These are phyloP conservation scores for Vicia villosa DNA, from an alignment of 306 rosid species.

Conservation along the genomic window DNA sequence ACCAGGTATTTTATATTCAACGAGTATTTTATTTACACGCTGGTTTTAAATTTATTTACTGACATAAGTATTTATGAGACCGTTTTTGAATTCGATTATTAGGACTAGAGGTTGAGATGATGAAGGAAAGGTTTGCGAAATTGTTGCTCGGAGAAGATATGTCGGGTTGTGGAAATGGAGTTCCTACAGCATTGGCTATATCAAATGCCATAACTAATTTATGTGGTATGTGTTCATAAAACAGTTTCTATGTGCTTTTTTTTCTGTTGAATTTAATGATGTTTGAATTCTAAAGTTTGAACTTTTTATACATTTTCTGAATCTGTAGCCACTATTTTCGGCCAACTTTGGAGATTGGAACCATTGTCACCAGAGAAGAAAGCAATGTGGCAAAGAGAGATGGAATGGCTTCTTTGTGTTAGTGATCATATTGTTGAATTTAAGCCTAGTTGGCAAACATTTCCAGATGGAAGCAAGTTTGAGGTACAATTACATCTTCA, in stretches of 20 bases:
- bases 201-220: conserved; percentile 97
- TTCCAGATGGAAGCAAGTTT: conserved; percentile 75
- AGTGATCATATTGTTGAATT: conserved; percentile 81
- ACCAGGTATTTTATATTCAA: conserved; percentile 59
- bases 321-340: conserved; percentile 68
- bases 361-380: conserved; percentile 64
- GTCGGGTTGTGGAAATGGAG: conserved; percentile 96
- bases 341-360: conserved; percentile 84
- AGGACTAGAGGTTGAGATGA: conserved; percentile 66
- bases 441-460: conserved; percentile 76
- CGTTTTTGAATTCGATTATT: neutral
- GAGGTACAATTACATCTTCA: conserved; percentile 61
- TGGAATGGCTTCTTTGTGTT: conserved; percentile 79
- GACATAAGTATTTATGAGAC: too few relatives aligned
- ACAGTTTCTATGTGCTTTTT: neutral
- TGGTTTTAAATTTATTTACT: neutral
- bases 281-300: neutral
- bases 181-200: conserved; percentile 72
- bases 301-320: neutral
- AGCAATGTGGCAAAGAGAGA: conserved; percentile 85
- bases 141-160: conserved; percentile 93
- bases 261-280: neutral
- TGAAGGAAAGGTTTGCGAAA: conserved; percentile 87
- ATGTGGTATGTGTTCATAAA: conserved; percentile 53
- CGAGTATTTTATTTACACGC: neutral